Conservation (phyloP, 805 yeast genomes). For the Candida quercuum region DNA sequence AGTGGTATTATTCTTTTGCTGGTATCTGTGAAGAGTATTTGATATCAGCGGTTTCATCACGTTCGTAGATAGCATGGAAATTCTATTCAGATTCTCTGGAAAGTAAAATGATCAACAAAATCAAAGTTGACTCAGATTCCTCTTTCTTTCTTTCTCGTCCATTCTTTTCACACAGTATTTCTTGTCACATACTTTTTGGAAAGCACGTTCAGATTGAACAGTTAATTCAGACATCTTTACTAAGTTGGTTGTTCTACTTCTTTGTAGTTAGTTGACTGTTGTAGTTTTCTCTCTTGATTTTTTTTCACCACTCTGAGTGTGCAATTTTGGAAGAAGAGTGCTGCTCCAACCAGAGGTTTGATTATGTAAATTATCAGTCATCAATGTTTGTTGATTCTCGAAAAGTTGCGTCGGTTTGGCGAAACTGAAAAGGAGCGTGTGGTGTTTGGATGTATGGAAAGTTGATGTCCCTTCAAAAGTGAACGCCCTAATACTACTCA, state of each 20-base stretch:
- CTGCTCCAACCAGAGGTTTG: background rate
- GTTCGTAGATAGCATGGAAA: no score
- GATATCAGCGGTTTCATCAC: no score
- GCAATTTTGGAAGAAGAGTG: background rate
- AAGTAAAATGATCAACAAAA: no score
- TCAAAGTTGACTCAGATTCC: no score
- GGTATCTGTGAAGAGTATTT: no score
- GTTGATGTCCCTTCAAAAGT: background rate
- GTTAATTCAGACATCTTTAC: slow-evolving; percentile 98
- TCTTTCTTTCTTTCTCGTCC: no score
- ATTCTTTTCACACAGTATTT: background rate
- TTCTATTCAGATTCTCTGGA: no score
- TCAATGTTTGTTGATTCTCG: background rate
- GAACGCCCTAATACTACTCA: slow-evolving; percentile 1
- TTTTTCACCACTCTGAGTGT: slow-evolving; percentile 1
- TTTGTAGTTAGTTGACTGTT: background rate
- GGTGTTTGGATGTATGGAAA: slow-evolving; percentile 1
- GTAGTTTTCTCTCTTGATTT: slow-evolving; percentile 2
- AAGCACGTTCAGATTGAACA: slow-evolving; percentile 99
- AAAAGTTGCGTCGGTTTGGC: no score
- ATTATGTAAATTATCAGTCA: background rate
- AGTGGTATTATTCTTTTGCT: no score
- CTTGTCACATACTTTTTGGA: slow-evolving; percentile 87
- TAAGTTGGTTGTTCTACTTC: slow-evolving; percentile 31
- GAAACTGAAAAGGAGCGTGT: no score